Conservation (phyloP, 83 land plant species). For the Picea abies region DNA sequence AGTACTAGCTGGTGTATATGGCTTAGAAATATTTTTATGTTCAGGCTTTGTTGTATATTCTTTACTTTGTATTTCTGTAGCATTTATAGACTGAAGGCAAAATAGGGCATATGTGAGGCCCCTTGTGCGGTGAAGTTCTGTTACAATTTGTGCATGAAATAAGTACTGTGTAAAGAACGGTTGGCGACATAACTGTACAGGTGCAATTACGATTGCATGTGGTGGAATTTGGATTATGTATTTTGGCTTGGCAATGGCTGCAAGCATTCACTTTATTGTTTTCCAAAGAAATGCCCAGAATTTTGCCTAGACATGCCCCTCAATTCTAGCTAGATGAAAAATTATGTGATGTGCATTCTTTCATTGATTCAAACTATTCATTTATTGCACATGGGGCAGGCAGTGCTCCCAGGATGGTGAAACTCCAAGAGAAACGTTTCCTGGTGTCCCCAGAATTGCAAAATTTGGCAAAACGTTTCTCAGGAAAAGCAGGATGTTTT, state of each 20-base stretch:
- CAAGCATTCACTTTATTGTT: background rate
- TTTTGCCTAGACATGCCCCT: background rate
- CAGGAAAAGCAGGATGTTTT: too few species aligned
- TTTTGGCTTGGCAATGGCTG: slow-evolving; percentile 4
- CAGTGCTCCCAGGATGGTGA: too few species aligned
- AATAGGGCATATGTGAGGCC: slow-evolving; percentile 4
- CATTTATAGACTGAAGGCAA: background rate
- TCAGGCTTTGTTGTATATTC: slow-evolving; percentile 8
- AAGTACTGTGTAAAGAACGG: slow-evolving; percentile 5
- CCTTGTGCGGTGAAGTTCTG: slow-evolving; percentile 7
- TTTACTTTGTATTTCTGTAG: slow-evolving; percentile 7
- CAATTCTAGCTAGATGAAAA: too few species aligned
- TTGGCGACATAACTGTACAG: slow-evolving; percentile 18
- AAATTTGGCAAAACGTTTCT: too few species aligned
- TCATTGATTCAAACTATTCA: background rate
- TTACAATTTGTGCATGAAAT: background rate
- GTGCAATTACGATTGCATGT: slow-evolving; percentile 1
- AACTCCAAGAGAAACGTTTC: too few species aligned
- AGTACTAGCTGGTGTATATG: slow-evolving; percentile 15
- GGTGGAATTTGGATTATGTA: slow-evolving; percentile 11
- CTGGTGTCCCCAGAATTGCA: too few species aligned
- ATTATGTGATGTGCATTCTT: background rate
- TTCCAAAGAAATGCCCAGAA: background rate
- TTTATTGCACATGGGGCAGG: too few species aligned
- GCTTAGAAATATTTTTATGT: background rate